Conservation (phyloP, 1,139 yeast genomes). For the Scheffersomyces parashehatae region DNA sequence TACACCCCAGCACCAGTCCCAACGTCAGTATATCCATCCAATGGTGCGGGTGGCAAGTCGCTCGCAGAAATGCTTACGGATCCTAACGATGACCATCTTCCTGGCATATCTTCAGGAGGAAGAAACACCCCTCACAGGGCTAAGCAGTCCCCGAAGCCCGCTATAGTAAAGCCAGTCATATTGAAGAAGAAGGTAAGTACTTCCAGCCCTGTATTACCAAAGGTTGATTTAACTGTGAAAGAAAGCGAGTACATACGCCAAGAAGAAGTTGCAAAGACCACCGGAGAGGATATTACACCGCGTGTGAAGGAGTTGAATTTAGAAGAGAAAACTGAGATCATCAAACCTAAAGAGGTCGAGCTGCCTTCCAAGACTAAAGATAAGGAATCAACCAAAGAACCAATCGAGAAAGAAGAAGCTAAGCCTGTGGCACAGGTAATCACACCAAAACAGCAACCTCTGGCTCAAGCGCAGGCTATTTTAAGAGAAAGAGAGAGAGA, state of each 20-base stretch:
- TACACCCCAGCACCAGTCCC: slow-evolving; percentile 12
- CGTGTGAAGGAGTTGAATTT: neutral
- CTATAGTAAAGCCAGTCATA: slow-evolving; percentile 35
- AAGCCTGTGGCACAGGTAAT: too few species aligned
- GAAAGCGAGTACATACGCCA: neutral
- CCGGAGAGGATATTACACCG: neutral
- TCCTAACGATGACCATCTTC: slow-evolving; percentile 9
- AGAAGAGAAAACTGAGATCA: neutral
- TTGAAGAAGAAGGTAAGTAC: slow-evolving; percentile 37
- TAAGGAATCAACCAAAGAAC: too few species aligned
- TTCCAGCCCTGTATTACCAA: slow-evolving; percentile 2
- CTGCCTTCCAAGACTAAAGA: too few species aligned
- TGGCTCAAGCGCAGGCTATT: slow-evolving; percentile 9
- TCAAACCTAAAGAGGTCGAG: too few species aligned
- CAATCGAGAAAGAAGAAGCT: too few species aligned
- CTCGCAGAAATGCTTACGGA: slow-evolving; percentile 41
- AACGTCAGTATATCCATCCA: slow-evolving; percentile 11
- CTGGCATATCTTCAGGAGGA: slow-evolving; percentile 8
- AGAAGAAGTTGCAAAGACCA: neutral
- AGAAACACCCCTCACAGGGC: slow-evolving; percentile 17
- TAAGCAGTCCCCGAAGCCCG: slow-evolving; percentile 27
- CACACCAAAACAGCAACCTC: neutral
- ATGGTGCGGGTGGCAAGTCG: slow-evolving; percentile 26
- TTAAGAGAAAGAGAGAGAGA: slow-evolving; percentile 7
- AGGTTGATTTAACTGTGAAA: neutral